Conservation (phyloP, 768 basidiomycete genomes). For the Hemileccinum rubropunctum region DNA sequence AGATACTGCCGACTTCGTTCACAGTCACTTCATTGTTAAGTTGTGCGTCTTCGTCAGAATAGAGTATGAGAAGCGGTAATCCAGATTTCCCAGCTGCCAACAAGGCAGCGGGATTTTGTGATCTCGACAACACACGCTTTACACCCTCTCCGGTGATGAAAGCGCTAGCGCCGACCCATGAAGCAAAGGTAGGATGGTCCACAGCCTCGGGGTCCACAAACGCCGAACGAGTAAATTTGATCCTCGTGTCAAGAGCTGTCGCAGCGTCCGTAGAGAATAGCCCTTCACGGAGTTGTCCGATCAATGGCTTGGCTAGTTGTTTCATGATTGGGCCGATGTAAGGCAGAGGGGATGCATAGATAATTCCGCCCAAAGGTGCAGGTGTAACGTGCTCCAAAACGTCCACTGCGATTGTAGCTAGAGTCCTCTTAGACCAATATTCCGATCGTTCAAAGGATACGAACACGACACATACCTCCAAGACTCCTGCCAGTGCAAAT, state of each 20-base stretch:
- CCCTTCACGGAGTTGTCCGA: background rate
- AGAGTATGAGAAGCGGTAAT: background rate
- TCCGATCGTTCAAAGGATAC: background rate
- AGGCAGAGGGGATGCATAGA: slow-evolving; percentile 6
- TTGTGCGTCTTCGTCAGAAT: background rate
- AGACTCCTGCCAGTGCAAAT: slow-evolving; percentile 6
- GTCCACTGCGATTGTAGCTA: slow-evolving; percentile 1
- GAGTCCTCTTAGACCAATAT: background rate
- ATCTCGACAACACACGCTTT: background rate
- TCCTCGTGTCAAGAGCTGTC: background rate
- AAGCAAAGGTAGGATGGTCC: slow-evolving; percentile 2
- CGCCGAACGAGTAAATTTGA: slow-evolving; percentile 5
- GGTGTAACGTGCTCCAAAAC: background rate
- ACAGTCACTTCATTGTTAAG: slow-evolving; percentile 1
- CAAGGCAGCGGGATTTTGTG: background rate
- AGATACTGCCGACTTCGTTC: background rate
- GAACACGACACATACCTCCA: slow-evolving; percentile 2
- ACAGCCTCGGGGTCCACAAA: slow-evolving; percentile 4
- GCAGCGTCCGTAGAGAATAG: background rate
- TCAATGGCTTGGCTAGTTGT: background rate
- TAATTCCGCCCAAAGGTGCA: background rate
- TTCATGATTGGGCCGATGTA: slow-evolving; percentile 9
- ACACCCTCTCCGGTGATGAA: background rate
- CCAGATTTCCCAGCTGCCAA: background rate
- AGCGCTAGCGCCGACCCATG: slow-evolving; percentile 2